phyloP scores from a whole-genome alignment of 2,329 filamentous ascomycete genomes.

The Phyllosticta ampelicida region DNA sequence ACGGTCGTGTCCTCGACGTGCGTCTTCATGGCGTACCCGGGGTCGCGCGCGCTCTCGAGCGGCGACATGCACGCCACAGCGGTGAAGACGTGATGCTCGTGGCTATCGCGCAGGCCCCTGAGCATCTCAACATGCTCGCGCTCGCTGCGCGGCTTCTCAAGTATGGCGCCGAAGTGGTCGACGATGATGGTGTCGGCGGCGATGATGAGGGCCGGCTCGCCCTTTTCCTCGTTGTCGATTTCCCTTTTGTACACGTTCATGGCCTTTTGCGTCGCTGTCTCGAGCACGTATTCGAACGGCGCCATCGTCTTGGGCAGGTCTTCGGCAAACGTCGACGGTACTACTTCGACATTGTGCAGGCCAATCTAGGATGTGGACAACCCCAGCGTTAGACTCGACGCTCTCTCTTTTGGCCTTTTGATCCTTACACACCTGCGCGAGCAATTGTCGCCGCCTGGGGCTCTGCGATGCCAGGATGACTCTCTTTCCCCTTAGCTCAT shows the following conservation, averaged over 20 bases:
- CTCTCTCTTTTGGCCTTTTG: background rate
- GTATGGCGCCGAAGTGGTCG: constrained; percentile 59
- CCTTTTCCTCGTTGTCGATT: constrained; percentile 43
- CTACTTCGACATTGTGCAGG: constrained; percentile 69
- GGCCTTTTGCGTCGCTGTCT: constrained; percentile 76
- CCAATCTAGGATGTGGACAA: constrained; percentile 50
- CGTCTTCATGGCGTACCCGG: constrained; percentile 73
- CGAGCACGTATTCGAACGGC: constrained; percentile 83
- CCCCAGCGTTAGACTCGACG: constrained; percentile 9
- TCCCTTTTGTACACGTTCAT: constrained; percentile 57
- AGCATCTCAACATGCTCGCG: constrained; percentile 77
- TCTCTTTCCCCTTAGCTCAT: constrained; percentile 63
- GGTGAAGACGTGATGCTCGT: constrained; percentile 73
- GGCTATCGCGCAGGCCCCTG: constrained; percentile 65
- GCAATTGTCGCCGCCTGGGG: constrained; percentile 69
- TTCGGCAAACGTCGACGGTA: constrained; percentile 74
- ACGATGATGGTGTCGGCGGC: constrained; percentile 88
- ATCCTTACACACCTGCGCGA: constrained; percentile 50
- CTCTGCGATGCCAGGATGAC: constrained; percentile 87
- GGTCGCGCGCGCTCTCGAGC: constrained; percentile 65
- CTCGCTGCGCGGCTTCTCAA: constrained; percentile 84
- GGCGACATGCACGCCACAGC: constrained; percentile 77
- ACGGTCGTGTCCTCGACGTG: constrained; percentile 87
- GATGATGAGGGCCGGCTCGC: constrained; percentile 75
- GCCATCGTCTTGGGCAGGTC: constrained; percentile 70